phyloP scores from a whole-genome alignment of 2,329 filamentous ascomycete species.

The Diaporthe capsici region DNA sequence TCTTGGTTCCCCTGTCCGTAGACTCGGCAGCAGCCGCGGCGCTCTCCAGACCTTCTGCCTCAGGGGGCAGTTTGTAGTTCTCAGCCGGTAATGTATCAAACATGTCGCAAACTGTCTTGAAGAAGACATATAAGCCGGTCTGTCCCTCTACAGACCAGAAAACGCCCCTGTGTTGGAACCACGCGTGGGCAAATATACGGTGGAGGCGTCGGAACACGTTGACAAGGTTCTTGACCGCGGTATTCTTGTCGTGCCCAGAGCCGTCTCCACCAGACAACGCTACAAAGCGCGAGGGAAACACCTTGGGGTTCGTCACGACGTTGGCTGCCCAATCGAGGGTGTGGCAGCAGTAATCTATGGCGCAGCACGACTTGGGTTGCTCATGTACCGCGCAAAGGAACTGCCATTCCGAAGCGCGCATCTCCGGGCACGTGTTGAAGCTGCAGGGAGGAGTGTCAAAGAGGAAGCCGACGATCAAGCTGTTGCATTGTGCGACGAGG shows the following conservation, averaged over 20 bases:
- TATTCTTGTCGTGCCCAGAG: slow-evolving; percentile 71
- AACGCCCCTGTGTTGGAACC: slow-evolving; percentile 96
- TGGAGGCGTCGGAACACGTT: slow-evolving; percentile 97
- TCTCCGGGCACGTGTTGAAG: slow-evolving; percentile 91
- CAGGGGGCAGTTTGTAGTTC: slow-evolving; percentile 94
- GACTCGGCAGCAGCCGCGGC: slow-evolving; percentile 37
- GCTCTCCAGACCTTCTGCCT: slow-evolving; percentile 86
- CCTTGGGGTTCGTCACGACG: slow-evolving; percentile 92
- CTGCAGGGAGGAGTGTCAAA: slow-evolving; percentile 93
- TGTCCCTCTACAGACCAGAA: slow-evolving; percentile 95
- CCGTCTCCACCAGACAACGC: slow-evolving; percentile 69
- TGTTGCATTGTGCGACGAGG: slow-evolving; percentile 94
- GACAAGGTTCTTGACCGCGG: slow-evolving; percentile 85
- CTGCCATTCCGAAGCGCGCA: slow-evolving; percentile 99
- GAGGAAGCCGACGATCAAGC: slow-evolving; percentile 91
- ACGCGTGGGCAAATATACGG: slow-evolving; percentile 97
- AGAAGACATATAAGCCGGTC: slow-evolving; percentile 94
- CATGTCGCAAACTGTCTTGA: slow-evolving; percentile 95
- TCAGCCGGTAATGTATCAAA: slow-evolving; percentile 92
- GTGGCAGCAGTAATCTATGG: slow-evolving; percentile 99
- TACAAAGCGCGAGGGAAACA: slow-evolving; percentile 89
- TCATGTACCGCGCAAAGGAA: slow-evolving; percentile 98
- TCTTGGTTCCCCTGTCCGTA: slow-evolving; percentile 38
- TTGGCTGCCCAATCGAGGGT: slow-evolving; percentile 98
- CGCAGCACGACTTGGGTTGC: slow-evolving; percentile 95